Base-by-base conservation (phyloP, 257 asterid genomes). In the Pogostemon cablin region DNA sequence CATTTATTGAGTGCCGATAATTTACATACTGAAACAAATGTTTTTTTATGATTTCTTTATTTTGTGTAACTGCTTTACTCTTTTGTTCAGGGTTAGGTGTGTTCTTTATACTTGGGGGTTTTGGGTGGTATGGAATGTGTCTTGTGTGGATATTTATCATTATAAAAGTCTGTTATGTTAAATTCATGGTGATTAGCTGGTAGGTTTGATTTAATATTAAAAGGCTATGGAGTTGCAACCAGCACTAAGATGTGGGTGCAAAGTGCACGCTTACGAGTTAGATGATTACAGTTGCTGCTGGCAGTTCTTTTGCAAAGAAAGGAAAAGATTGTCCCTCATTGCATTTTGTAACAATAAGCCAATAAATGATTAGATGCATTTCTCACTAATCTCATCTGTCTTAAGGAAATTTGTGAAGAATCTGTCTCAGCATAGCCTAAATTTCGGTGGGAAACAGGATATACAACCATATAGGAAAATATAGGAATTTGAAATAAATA, bases 311-410 rank as follows among this genome's bases (percentile, higher is more conserved):
- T 12, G 15, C 56, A 38, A 48, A 47, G 62, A 49, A 59, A 15
- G 11, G 55, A 15, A 7, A 37, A 49, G 6, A 65, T 12, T 39
- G 63, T n/a, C 44, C n/a, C 12, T 47, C 38, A 17, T 39, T 59
- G 59, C 58, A 59, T 57, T 52, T 67, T 62, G 59, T 68, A 6
- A 56, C 55, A 42, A 34, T n/a, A 40, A 59, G 44, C 34, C 56
- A 25, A 25, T 3, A 65, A 4, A 42, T 58, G 47, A 15, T 49
- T 49, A 37, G 8, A 54, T 53, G 49, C 48, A 12, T 62, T 57
- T 12, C n/a, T 66, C 7, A 8, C 3, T 55, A 47, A 48, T 58
- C 4, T 9, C 50, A 48, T 49, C 20, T 40, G 52, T 42, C 41
- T 3, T 54, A 41, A 41, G 46, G 35, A 46, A 39, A 55, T 15